Percentiles rank a stretch among this genome's conserved stretches.
phyloP scores from a whole-genome alignment of 1,139 yeast genomes.

The Wickerhamomyces sp. region DNA sequence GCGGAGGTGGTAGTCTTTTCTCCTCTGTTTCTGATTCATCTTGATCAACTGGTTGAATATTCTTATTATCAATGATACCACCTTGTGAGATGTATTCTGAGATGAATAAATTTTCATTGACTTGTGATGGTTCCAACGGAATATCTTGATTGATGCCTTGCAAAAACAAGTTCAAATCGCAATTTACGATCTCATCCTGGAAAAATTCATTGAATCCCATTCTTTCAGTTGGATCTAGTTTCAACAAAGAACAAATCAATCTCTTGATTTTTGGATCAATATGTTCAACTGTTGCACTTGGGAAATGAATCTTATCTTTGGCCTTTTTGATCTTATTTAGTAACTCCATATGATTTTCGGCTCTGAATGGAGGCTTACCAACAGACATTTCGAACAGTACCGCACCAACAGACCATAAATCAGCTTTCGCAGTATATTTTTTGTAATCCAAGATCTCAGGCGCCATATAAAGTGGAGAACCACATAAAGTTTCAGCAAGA shows the following conservation, averaged over 20 bases:
- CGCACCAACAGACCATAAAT: conserved; percentile 97
- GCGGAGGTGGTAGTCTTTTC: background rate
- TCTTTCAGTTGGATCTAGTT: conserved; percentile 82
- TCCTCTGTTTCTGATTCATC: conserved; percentile 12
- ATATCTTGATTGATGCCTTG: conserved; percentile 29
- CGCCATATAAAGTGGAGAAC: conserved; percentile 97
- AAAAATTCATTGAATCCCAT: conserved; percentile 87
- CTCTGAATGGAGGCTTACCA: conserved; percentile 93
- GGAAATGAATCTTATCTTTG: conserved; percentile 73
- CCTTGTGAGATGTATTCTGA: conserved; percentile 60
- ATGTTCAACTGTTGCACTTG: conserved; percentile 36
- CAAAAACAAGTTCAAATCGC: conserved; percentile 24
- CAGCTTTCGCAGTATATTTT: conserved; percentile 95
- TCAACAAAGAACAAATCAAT: conserved; percentile 69
- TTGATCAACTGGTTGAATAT: conserved; percentile 13
- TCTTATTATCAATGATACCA: conserved; percentile 19
- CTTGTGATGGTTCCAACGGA: conserved; percentile 55
- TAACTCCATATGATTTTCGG: conserved; percentile 86
- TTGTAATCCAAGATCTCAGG: conserved; percentile 94
- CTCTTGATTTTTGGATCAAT: conserved; percentile 50
- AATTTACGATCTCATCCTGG: conserved; percentile 39
- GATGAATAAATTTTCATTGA: conserved; percentile 75
- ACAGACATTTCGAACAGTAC: conserved; percentile 92
- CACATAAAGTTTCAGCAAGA: conserved; percentile 95
- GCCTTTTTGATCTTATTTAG: conserved; percentile 78